Percentiles rank a stretch among this genome's conserved stretches.
phyloP scores from a whole-genome alignment of 257 asterid genomes.

The Primulina tabacum region DNA sequence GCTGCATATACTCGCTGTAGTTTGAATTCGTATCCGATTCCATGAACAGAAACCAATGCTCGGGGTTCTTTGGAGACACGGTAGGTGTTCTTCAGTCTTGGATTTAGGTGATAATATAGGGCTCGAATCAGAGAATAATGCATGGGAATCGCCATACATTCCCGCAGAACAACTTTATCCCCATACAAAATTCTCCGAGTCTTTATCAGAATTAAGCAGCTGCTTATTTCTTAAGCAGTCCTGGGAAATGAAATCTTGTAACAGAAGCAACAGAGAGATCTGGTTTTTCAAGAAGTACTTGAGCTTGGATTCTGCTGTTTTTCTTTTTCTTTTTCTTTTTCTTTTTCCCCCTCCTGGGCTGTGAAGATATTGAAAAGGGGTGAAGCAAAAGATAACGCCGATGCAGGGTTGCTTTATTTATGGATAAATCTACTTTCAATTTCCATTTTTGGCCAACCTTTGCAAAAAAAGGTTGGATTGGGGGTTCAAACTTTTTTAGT shows the following conservation, averaged over 20 bases:
- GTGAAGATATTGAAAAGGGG: slow-evolving; percentile 16
- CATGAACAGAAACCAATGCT: slow-evolving; percentile 33
- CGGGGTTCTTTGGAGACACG: not conserved
- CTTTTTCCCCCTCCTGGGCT: not conserved
- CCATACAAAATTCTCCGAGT: slow-evolving; percentile 26
- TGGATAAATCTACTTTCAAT: not conserved
- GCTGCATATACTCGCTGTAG: slow-evolving; percentile 21
- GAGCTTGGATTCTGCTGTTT: slow-evolving; percentile 7
- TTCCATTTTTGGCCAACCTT: slow-evolving; percentile 6
- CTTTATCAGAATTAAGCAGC: slow-evolving; percentile 27
- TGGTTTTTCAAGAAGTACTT: not conserved
- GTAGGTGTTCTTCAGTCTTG: slow-evolving; percentile 18
- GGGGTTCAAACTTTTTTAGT: not conserved
- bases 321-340: not conserved
- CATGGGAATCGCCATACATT: slow-evolving; percentile 73
- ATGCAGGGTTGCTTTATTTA: not conserved
- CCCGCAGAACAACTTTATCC: slow-evolving; percentile 27
- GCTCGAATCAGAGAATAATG: slow-evolving; percentile 40
- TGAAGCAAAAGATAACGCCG: slow-evolving; percentile 14
- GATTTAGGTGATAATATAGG: slow-evolving; percentile 37
- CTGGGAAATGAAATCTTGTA: slow-evolving; percentile 34
- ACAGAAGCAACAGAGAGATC: slow-evolving; percentile 40
- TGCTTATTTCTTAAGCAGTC: slow-evolving; percentile 58
- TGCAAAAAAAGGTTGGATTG: slow-evolving; percentile 16
- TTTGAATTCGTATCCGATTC: slow-evolving; percentile 37